Conservation (phyloP, 2,329 filamentous ascomycete genomes). For the Fusarium subglutinans region DNA sequence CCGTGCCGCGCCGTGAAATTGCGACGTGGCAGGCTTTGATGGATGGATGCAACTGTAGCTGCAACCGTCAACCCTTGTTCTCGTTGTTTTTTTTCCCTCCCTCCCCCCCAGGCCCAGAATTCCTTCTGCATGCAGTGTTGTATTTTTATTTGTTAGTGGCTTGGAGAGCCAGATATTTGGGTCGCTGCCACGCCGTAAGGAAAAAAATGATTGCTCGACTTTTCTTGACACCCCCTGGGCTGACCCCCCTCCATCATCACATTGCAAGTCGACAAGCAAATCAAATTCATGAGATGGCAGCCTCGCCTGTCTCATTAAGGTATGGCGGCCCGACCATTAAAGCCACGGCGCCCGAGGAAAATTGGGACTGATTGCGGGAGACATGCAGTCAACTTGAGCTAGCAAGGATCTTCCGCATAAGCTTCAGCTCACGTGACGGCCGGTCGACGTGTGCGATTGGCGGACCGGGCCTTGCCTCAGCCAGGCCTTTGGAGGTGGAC, state of each 20-base stretch:
- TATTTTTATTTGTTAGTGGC: not conserved
- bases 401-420: constrained; percentile 49
- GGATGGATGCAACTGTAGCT: constrained; percentile 27
- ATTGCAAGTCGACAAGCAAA: constrained; percentile 1
- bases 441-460: constrained; percentile 50
- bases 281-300: constrained; percentile 27
- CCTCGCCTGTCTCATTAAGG: constrained; percentile 34
- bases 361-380: constrained; percentile 44
- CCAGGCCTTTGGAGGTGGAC: constrained; percentile 38
- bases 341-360: constrained; percentile 40
- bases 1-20: constrained; percentile 45
- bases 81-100: not conserved
- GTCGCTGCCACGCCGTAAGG: not conserved
- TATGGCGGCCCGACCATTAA: constrained; percentile 34
- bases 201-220: constrained; percentile 1
- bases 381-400: constrained; percentile 46
- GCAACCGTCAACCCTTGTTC: constrained; percentile 15
- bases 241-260: not conserved
- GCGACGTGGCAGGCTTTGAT: constrained; percentile 43
- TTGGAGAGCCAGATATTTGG: constrained; percentile 5
- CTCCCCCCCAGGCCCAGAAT: not conserved
- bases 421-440: constrained; percentile 47
- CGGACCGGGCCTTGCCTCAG: constrained; percentile 49
- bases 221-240: not conserved
- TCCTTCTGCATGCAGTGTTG: not conserved